Evolutionary conservation across 768 basidiomycete species (phyloP).

Genomic region (Tulasnella sp.): DNA sequence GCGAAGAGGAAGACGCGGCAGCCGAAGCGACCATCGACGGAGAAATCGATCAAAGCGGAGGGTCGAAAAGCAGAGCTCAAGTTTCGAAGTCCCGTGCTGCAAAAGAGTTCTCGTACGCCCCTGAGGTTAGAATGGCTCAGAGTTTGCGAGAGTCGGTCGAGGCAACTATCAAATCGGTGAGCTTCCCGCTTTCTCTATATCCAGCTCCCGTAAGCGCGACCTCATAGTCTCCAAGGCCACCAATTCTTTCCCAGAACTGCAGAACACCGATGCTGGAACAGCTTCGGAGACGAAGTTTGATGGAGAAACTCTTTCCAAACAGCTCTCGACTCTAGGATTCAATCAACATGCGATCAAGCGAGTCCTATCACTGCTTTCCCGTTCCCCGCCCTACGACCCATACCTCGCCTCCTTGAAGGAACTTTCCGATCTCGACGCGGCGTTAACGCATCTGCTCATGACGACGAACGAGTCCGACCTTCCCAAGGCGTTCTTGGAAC

Average conservation of each 20-base stretch:
- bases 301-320: constrained; percentile 40
- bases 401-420: constrained; percentile 57
- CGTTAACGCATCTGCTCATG: constrained; percentile 76
- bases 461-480: constrained; percentile 83
- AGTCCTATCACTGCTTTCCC: constrained; percentile 26
- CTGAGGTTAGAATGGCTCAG: constrained; percentile 79
- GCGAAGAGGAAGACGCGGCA: constrained; percentile 32
- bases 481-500: constrained; percentile 57
- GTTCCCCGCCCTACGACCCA: constrained; percentile 29
- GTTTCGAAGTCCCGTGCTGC: constrained; percentile 23
- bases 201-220: not conserved
- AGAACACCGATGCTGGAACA: not conserved
- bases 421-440: constrained; percentile 55
- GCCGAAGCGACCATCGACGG: not conserved
- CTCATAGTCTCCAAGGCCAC: not conserved
- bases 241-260: not conserved
- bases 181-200: constrained; percentile 16
- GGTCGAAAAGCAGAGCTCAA: not conserved
- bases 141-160: constrained; percentile 73
- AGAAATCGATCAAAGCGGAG: not conserved
- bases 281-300: constrained; percentile 29
- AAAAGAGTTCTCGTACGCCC: constrained; percentile 41
- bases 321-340: constrained; percentile 65
- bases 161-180: constrained; percentile 66
- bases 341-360: constrained; percentile 32